Evolutionary conservation across 306 rosid species (phyloP).

Genomic region (Prunus kanzakura): DNA sequence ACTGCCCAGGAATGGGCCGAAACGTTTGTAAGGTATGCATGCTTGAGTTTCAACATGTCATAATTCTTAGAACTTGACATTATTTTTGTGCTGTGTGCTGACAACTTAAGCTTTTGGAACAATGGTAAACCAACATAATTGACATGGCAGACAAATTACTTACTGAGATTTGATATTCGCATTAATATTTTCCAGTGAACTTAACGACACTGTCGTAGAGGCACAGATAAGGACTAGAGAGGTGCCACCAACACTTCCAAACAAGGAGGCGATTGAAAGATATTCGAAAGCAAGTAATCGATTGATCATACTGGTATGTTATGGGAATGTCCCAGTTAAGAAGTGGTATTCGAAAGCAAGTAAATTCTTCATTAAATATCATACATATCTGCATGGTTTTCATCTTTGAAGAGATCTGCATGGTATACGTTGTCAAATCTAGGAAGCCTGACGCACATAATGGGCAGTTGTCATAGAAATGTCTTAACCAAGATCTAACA

Average conservation of each 20-base stretch:
- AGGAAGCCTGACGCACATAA: background rate
- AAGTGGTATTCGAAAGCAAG: background rate
- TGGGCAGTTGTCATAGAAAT: background rate
- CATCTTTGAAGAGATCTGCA: background rate
- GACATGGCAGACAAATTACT: background rate
- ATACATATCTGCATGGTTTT: background rate
- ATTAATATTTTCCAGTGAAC: conserved; percentile 53
- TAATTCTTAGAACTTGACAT: background rate
- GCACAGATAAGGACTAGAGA: conserved; percentile 46
- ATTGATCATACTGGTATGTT: conserved; percentile 81
- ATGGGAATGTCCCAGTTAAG: conserved; percentile 7
- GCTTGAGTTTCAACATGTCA: background rate
- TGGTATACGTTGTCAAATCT: background rate
- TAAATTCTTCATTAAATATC: background rate
- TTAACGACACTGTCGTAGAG: conserved; percentile 78
- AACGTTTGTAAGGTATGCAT: conserved; percentile 80
- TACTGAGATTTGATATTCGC: conserved; percentile 25
- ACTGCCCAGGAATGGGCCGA: conserved; percentile 99
- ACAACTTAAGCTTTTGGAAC: background rate
- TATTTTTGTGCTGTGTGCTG: background rate
- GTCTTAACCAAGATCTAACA: background rate
- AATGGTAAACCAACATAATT: background rate
- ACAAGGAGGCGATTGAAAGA: conserved; percentile 44
- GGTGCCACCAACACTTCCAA: conserved; percentile 63
- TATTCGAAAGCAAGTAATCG: conserved; percentile 65